Evolutionary conservation across 169 alveolate genomes (phyloP).

Genomic region (Eimeria tenella): DNA sequence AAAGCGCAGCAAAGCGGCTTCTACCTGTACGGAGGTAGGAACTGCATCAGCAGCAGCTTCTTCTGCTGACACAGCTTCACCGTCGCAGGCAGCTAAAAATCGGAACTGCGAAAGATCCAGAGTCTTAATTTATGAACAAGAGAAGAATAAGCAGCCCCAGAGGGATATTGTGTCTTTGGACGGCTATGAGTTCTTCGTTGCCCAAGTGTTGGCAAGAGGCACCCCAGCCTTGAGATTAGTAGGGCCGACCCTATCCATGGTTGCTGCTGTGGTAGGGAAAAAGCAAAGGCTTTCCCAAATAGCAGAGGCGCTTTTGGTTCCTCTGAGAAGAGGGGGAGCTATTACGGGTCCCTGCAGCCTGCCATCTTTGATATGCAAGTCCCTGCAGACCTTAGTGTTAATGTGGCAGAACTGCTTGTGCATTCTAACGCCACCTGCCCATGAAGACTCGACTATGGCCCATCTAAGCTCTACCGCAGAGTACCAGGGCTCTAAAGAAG

Average conservation of each 20-base stretch:
- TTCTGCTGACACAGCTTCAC: not conserved
- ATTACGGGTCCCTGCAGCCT: constrained; percentile 35
- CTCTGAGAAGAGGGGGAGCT: not conserved
- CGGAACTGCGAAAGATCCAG: no score
- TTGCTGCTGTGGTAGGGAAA: constrained; percentile 41
- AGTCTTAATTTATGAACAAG: no score
- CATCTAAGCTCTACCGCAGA: no score
- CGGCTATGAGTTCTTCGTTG: constrained; percentile 15
- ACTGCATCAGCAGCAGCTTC: constrained; percentile 5
- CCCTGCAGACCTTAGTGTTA: constrained; percentile 20
- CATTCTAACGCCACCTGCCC: no score
- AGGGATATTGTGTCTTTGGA: not conserved
- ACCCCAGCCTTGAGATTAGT: not conserved
- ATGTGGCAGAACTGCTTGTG: no score
- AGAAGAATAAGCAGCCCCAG: not conserved
- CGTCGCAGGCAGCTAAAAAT: not conserved
- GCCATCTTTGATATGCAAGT: not conserved
- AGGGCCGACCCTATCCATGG: constrained; percentile 6
- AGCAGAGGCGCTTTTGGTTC: constrained; percentile 41
- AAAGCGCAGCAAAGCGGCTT: not conserved
- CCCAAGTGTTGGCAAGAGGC: constrained; percentile 43
- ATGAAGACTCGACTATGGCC: no score
- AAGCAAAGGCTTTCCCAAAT: constrained; percentile 48
- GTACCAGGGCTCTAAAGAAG: no score
- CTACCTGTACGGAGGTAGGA: not conserved